Evolutionary conservation across 371 early-diverging fungal genomes (phyloP).

Genomic region (Zancudomyces culisetae): DNA sequence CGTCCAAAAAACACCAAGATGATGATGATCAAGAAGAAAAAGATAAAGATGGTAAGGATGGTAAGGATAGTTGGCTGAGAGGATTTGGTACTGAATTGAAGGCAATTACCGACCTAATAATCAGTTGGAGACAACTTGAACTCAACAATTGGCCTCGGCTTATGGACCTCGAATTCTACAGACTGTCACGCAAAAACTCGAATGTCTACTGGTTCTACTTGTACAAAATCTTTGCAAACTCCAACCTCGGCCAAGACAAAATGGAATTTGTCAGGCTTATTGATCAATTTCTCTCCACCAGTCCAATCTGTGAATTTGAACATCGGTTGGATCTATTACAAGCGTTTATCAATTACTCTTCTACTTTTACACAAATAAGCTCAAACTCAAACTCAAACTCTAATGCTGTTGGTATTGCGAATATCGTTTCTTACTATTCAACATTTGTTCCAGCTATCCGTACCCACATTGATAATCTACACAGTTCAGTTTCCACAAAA

Average conservation of each 20-base stretch:
- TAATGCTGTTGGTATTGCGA: slow-evolving; percentile 6
- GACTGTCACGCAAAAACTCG: slow-evolving; percentile 36
- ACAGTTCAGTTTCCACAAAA: slow-evolving; percentile 68
- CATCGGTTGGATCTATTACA: slow-evolving; percentile 53
- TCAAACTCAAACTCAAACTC: not conserved
- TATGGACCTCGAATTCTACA: slow-evolving; percentile 57
- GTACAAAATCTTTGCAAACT: slow-evolving; percentile 24
- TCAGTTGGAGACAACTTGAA: slow-evolving; percentile 84
- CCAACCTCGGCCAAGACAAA: slow-evolving; percentile 1
- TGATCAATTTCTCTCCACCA: slow-evolving; percentile 55
- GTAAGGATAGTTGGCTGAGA: too few relatives aligned
- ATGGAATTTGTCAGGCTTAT: slow-evolving; percentile 17
- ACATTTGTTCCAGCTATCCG: slow-evolving; percentile 46
- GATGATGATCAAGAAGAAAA: too few relatives aligned
- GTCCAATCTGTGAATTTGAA: slow-evolving; percentile 63
- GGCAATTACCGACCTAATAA: slow-evolving; percentile 49
- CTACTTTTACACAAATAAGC: not conserved
- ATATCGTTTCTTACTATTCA: slow-evolving; percentile 42
- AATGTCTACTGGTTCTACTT: slow-evolving; percentile 80
- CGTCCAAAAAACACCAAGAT: too few relatives aligned
- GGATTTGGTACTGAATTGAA: too few relatives aligned
- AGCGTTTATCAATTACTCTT: not conserved
- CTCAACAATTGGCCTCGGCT: slow-evolving; percentile 77
- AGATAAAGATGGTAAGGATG: too few relatives aligned
- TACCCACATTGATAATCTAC: slow-evolving; percentile 29